Base-by-base conservation (phyloP, 2,329 filamentous ascomycete genomes). In the Lecanicillium sp. region DNA sequence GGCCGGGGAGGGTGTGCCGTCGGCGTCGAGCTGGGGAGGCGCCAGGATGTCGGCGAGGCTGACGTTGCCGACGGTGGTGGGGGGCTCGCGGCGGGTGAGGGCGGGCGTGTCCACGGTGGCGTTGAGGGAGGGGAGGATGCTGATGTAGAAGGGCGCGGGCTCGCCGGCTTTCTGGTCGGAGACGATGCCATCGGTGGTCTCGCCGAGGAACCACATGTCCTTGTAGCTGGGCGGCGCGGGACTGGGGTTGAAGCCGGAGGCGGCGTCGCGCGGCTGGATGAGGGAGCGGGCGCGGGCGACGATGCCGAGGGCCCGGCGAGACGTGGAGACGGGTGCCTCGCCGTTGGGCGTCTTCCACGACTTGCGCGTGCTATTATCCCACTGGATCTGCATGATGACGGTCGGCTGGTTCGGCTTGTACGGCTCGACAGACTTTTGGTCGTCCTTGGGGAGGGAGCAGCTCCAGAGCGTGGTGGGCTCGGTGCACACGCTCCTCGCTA, bases 101-200 rank as follows among this genome's bases (percentile, higher is more conserved):
- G 52, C 52, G 10, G 60, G 53, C 3, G 51, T 51, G 1, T 60
- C 57, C 9, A 62, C 55, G 14, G 62, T 59, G 26, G 64, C 58
- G 39, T 71, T 66, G 14, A 65, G 52, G 0, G 75, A 72, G 4
- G 70, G 64, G 10, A 90, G 68, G 47, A 95, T 74, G 23, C 83
- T 88, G 55, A 95, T 86, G 63, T 85, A 95, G 65, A 96, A 95
- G 0, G 91, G 90, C 0, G 91, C 94, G 8, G 83, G 77, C 67
- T 95, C 90, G 54, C 90, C 90, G 1, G 83, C 83, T 63, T 91
- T 95, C 4, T 83, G 68, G 35, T 77, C 58, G 0, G 75, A 74
- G 11, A 76, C 71, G 52, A 87, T 81, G 0, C 77, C 75, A 58
- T 97, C 91, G 0, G 90, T 95, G 0, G 87, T 90, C 60, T 90